Percentiles rank a stretch among this genome's conserved stretches.
These are phyloP conservation scores for Penicillium coffeae DNA, from an alignment of 495 filamentous ascomycete species.

Conservation along the genomic window DNA sequence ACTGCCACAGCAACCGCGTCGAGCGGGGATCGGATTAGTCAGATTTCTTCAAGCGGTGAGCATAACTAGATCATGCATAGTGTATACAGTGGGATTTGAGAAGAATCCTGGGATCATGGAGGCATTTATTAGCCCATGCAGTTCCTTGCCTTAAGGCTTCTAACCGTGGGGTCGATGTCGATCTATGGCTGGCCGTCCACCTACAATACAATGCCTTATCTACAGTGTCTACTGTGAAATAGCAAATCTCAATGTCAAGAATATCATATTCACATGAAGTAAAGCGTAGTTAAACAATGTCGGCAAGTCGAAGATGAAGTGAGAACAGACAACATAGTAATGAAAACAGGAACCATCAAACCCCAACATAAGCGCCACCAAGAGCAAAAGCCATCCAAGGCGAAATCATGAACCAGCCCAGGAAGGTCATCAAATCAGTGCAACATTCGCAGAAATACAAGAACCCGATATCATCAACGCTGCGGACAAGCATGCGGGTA, in stretches of 20 bases:
- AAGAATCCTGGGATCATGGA: no score
- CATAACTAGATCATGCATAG: no score
- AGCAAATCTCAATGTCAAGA: background rate
- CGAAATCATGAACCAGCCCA: background rate
- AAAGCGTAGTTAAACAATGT: conserved; percentile 9
- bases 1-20: conserved; percentile 23
- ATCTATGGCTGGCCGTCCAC: no score
- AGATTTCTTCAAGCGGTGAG: background rate
- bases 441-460: conserved; percentile 1
- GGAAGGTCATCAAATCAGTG: conserved; percentile 4
- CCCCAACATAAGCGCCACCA: no score
- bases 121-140: no score
- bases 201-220: no score
- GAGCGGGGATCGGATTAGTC: conserved; percentile 7
- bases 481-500: background rate
- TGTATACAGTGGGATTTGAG: no score
- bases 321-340: no score
- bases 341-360: no score
- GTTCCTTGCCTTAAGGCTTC: no score
- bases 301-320: no score
- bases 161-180: no score
- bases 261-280: conserved; percentile 11
- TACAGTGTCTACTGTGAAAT: background rate
- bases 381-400: background rate
- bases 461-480: background rate